Evolutionary conservation across 202 grass and related monocot species (phyloP), one percentile per base, ranked within the genome.

Genomic region (Setaria viridis): DNA sequence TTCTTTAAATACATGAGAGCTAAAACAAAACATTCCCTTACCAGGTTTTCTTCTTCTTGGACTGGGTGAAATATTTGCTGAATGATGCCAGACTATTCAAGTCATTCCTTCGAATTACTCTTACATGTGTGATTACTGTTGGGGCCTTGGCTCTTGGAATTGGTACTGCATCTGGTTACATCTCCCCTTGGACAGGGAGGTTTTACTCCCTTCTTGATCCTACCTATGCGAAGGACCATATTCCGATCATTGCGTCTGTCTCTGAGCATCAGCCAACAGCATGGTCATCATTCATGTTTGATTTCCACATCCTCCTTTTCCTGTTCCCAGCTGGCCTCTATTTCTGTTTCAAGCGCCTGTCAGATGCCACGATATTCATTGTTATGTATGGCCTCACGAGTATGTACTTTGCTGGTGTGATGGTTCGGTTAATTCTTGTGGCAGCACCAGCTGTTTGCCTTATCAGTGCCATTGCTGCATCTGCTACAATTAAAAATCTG

Each of bases 281-380:
- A 64, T 96, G 97, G 94, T 99, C 97, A 43, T 99, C 97, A 35
- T 99, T 99, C 85, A 99, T 99, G 97, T 99, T 99, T 85, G 97
- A 99, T 80, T 99, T 99, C 83, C 97, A 99, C 77, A 96, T 99
- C 88, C 97, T 99, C 74, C 97, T 99, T 84, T 96, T 99, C 46
- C 88, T 99, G 51, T 99, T 99, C 60, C 94, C 97, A 51, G 97
- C 97, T 7, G 97, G 97, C 32, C 85, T 99, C 25, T 99, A 99
- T 83, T 99, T 99, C 88, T 99, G 97, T 80, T 99, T 99, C 87
- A 96, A 94, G 85, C 88, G 88, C 30, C 63, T 99, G 58, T 96
- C 97, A 72, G 97, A 99, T 90, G 97, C 90, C 74, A 96, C 94
- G 2, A 99, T 99, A 87, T 99, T 99, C 66, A 88, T 96, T 51